These are phyloP conservation scores for Sporothrix inflata DNA, from an alignment of 2,329 filamentous ascomycete species.

Conservation along the genomic window DNA sequence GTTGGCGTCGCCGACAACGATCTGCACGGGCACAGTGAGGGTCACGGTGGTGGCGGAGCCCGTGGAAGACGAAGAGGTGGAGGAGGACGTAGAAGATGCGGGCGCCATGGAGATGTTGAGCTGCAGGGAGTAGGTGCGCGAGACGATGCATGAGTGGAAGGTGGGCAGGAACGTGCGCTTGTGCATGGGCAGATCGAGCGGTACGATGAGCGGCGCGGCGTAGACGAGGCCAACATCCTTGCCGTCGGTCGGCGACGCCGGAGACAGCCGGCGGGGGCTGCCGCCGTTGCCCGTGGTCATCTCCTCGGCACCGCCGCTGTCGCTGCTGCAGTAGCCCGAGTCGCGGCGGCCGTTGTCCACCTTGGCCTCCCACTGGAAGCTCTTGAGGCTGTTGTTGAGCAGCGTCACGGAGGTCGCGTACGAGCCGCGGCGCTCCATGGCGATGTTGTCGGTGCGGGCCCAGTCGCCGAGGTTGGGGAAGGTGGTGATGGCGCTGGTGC, in stretches of 20 bases:
- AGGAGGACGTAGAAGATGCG: conserved; percentile 45
- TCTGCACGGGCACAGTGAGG: conserved; percentile 30
- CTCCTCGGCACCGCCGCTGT: conserved; percentile 2
- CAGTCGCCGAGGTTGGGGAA: conserved; percentile 57
- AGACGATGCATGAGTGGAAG: conserved; percentile 62
- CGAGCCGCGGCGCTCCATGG: conserved; percentile 47
- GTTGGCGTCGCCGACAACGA: conserved; percentile 26
- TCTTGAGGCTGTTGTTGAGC: conserved; percentile 42
- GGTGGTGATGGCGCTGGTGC: conserved; percentile 48
- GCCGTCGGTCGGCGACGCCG: not conserved
- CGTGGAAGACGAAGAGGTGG: conserved; percentile 19
- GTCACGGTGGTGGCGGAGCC: conserved; percentile 21
- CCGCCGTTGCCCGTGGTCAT: not conserved
- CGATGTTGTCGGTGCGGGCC: conserved; percentile 39
- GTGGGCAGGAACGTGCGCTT: conserved; percentile 58
- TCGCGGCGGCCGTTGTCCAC: conserved; percentile 48
- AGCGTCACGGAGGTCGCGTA: conserved; percentile 53
- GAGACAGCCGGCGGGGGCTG: not conserved
- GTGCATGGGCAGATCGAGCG: conserved; percentile 51
- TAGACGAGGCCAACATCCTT: conserved; percentile 43
- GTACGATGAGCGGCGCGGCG: conserved; percentile 50
- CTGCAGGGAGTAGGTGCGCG: conserved; percentile 58
- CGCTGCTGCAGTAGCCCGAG: conserved; percentile 56
- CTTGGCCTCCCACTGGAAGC: conserved; percentile 48
- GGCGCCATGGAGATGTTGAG: conserved; percentile 47